Percentiles rank a stretch among this genome's conserved stretches.
phyloP scores from a whole-genome alignment of 1,139 yeast species.

The Debaryomyces psychrophilus region DNA sequence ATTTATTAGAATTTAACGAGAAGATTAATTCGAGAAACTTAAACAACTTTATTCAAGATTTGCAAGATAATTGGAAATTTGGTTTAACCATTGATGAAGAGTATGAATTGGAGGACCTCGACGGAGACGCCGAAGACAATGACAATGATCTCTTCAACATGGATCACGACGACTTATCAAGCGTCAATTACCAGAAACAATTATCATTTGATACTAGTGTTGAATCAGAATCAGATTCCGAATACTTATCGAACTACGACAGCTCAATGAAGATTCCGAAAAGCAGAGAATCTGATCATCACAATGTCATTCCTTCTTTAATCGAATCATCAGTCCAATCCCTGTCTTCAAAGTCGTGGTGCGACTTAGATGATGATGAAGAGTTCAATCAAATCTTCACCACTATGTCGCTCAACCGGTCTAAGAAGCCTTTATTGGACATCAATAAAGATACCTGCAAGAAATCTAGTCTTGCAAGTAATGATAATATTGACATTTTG shows the following conservation, averaged over 20 bases:
- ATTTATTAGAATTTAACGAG: constrained; percentile 25
- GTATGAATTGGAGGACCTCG: constrained; percentile 19
- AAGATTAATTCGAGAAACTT: constrained; percentile 35
- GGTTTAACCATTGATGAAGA: constrained; percentile 45
- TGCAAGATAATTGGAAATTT: constrained; percentile 33
- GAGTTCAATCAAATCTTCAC: constrained; percentile 15
- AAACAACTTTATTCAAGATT: constrained; percentile 30
- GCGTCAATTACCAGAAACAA: neutral
- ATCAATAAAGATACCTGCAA: neutral
- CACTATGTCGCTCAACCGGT: constrained; percentile 10
- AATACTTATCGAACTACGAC: constrained; percentile 5
- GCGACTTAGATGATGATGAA: constrained; percentile 36
- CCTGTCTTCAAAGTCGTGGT: constrained; percentile 34
- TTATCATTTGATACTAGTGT: constrained; percentile 5
- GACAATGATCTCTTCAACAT: constrained; percentile 27
- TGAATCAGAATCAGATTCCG: constrained; percentile 8
- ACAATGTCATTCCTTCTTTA: constrained; percentile 29
- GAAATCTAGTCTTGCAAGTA: neutral
- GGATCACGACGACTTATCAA: constrained; percentile 32
- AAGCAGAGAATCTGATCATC: neutral
- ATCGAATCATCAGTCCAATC: constrained; percentile 34
- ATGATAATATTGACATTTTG: constrained; percentile 3
- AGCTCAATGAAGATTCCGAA: constrained; percentile 8
- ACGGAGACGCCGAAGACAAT: constrained; percentile 13
- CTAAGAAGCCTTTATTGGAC: neutral